Conservation (phyloP, 2,329 filamentous ascomycete species). For the Sporothrix phasma region DNA sequence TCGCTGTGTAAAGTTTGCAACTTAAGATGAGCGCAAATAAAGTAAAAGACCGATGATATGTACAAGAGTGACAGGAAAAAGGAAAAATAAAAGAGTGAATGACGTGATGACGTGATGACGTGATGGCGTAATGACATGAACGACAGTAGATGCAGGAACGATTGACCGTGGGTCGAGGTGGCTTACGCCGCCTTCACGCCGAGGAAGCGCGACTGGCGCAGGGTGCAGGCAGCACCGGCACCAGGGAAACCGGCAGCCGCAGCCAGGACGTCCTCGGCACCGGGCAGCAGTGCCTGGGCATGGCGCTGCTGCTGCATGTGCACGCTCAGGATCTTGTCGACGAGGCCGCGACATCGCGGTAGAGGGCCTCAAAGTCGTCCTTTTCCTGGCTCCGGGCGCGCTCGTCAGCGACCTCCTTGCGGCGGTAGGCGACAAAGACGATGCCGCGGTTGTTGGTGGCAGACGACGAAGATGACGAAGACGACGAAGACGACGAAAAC, state of each 20-base stretch:
- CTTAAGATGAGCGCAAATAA: not conserved
- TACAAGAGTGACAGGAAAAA: not conserved
- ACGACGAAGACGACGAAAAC: too few species aligned
- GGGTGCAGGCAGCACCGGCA: not conserved
- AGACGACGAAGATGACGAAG: not conserved
- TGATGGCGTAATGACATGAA: too few species aligned
- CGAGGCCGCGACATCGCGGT: slow-evolving; percentile 42
- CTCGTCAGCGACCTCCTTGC: slow-evolving; percentile 30
- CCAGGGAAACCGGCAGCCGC: slow-evolving; percentile 5
- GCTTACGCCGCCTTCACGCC: not conserved
- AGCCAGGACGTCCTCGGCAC: not conserved
- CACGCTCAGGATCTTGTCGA: slow-evolving; percentile 43
- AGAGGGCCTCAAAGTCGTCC: slow-evolving; percentile 36
- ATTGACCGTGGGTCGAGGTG: not conserved
- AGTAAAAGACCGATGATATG: not conserved
- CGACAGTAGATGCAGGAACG: too few species aligned
- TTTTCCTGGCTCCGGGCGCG: slow-evolving; percentile 23
- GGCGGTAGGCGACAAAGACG: slow-evolving; percentile 47
- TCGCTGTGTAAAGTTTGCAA: not conserved
- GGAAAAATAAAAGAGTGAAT: not conserved
- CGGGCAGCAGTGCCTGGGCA: not conserved
- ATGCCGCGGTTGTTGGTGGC: slow-evolving; percentile 39
- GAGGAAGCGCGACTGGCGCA: slow-evolving; percentile 8
- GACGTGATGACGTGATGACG: too few species aligned
- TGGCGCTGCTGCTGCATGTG: slow-evolving; percentile 25